Conservation (phyloP, 805 yeast species). For the Naumovozyma baii region DNA sequence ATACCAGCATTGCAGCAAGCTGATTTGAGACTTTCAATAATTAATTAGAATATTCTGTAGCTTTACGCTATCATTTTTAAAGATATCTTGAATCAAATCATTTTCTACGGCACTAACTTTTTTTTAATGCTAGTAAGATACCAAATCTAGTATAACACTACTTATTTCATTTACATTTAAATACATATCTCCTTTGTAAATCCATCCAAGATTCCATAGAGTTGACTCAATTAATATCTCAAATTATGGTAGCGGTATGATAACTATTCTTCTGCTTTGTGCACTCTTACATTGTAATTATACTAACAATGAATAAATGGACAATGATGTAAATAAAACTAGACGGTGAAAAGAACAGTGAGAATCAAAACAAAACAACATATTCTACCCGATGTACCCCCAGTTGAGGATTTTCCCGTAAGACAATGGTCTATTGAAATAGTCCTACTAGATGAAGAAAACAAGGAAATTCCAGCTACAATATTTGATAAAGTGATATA, state of each 20-base stretch:
- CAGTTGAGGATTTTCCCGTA: slow-evolving; percentile 86
- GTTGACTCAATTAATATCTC: not conserved
- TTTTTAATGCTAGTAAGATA: not conserved
- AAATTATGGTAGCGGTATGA: slow-evolving; percentile 8
- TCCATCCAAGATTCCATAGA: too few species aligned
- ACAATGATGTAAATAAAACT: not conserved
- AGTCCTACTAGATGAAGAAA: slow-evolving; percentile 64
- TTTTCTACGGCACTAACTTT: not conserved
- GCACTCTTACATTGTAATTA: not conserved
- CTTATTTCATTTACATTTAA: too few species aligned
- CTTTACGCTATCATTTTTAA: too few species aligned
- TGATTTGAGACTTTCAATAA: too few species aligned
- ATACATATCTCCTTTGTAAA: too few species aligned
- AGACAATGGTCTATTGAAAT: slow-evolving; percentile 86
- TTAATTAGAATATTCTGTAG: too few species aligned
- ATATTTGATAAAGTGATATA: slow-evolving; percentile 89
- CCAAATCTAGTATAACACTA: not conserved
- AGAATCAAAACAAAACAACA: slow-evolving; percentile 83
- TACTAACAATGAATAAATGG: too few species aligned
- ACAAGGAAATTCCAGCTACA: slow-evolving; percentile 78
- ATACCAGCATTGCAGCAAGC: too few species aligned
- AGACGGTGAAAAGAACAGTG: slow-evolving; percentile 68
- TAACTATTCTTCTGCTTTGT: not conserved
- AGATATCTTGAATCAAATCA: too few species aligned
- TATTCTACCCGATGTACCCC: slow-evolving; percentile 71